phyloP scores from a whole-genome alignment of 1,284 basidiomycete genomes.

The Melampsora americana region DNA sequence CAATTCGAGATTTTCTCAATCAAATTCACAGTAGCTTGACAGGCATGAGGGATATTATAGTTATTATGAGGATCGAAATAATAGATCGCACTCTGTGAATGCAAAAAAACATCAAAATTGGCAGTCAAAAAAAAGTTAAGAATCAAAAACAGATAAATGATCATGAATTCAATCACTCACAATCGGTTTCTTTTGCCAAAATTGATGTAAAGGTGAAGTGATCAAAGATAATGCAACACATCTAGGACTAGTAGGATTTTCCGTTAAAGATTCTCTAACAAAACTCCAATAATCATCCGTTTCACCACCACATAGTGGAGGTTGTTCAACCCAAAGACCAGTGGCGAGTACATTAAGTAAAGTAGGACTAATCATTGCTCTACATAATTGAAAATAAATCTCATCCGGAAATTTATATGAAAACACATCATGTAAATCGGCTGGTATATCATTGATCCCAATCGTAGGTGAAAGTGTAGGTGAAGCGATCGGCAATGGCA shows the following conservation, averaged over 20 bases:
- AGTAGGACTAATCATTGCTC: constrained; percentile 80
- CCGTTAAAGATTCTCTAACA: constrained; percentile 91
- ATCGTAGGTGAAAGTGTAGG: constrained; percentile 57
- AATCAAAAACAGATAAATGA: neutral
- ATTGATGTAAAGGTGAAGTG: constrained; percentile 39
- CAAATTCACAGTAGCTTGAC: constrained; percentile 74
- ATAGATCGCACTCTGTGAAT: constrained; percentile 55
- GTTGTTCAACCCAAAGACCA: constrained; percentile 74
- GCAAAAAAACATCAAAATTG: neutral
- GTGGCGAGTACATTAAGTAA: constrained; percentile 85
- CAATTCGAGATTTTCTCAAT: constrained; percentile 85
- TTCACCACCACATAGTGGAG: constrained; percentile 91
- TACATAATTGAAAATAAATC: constrained; percentile 90
- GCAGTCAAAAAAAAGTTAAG: neutral
- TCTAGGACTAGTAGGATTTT: constrained; percentile 79
- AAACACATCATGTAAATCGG: constrained; percentile 91
- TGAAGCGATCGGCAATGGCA: constrained; percentile 79
- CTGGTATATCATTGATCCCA: constrained; percentile 71
- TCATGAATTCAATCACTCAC: constrained; percentile 2
- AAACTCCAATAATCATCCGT: constrained; percentile 90
- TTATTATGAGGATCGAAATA: constrained; percentile 56
- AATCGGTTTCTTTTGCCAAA: constrained; percentile 45
- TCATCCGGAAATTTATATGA: constrained; percentile 92
- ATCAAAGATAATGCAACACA: constrained; percentile 64
- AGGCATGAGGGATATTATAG: constrained; percentile 65